Evolutionary conservation across 2,329 filamentous ascomycete species (phyloP).

Genomic region (Verticillium tricorpus): DNA sequence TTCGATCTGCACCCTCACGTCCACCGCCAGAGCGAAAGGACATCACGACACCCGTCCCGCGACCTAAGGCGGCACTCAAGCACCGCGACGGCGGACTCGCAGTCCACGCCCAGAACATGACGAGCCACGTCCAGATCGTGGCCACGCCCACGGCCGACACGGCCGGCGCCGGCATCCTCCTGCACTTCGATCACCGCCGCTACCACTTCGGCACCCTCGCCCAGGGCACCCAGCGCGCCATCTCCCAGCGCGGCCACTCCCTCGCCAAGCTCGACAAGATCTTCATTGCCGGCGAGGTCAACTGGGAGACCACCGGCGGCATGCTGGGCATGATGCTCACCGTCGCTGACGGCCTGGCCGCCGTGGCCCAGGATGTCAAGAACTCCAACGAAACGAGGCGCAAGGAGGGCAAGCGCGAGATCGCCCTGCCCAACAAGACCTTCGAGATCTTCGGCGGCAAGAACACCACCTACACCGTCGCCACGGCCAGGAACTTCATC

Average conservation of each 20-base stretch:
- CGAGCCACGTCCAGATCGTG: slow-evolving; percentile 68
- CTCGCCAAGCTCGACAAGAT: slow-evolving; percentile 67
- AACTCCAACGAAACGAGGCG: slow-evolving; percentile 35
- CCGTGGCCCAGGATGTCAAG: slow-evolving; percentile 35
- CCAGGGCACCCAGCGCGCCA: slow-evolving; percentile 80
- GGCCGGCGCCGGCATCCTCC: slow-evolving; percentile 67
- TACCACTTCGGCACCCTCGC: slow-evolving; percentile 81
- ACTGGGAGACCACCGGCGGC: slow-evolving; percentile 76
- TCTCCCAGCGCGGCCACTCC: slow-evolving; percentile 62
- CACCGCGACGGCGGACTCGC: not conserved
- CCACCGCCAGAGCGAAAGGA: not conserved
- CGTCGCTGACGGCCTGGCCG: slow-evolving; percentile 62
- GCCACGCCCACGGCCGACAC: slow-evolving; percentile 86
- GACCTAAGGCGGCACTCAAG: not conserved
- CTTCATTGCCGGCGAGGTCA: slow-evolving; percentile 74
- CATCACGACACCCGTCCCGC: not conserved
- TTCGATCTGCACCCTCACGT: not conserved
- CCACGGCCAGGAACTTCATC: slow-evolving; percentile 79
- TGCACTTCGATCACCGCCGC: slow-evolving; percentile 76
- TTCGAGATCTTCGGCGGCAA: slow-evolving; percentile 65
- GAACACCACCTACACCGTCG: slow-evolving; percentile 76
- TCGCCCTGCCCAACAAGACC: slow-evolving; percentile 12
- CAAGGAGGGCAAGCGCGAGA: slow-evolving; percentile 29
- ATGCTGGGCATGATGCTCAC: slow-evolving; percentile 82
- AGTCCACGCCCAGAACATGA: slow-evolving; percentile 47